A percentile compares a stretch with the other conserved stretches of the same genome.
phyloP scores from a whole-genome alignment of 805 yeast species.

The Metschnikowia kunwiensis region DNA sequence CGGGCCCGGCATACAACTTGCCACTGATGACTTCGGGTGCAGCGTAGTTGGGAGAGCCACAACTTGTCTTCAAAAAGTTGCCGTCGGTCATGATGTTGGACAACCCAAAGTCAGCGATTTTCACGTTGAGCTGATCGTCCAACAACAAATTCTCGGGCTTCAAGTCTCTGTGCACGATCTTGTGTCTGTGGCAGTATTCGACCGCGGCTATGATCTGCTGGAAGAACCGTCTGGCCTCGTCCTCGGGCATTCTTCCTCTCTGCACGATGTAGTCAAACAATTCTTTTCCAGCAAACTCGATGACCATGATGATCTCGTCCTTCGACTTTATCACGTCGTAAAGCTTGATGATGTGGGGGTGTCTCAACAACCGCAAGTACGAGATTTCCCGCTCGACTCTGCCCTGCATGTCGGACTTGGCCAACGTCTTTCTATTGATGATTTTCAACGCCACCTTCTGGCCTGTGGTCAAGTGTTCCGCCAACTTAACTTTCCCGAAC shows the following conservation, averaged over 20 bases:
- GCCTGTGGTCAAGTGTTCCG: slow-evolving; percentile 85
- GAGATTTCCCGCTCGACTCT: slow-evolving; percentile 92
- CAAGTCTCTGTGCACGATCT: slow-evolving; percentile 93
- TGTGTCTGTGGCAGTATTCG: slow-evolving; percentile 93
- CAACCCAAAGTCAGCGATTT: slow-evolving; percentile 94
- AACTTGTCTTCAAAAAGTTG: slow-evolving; percentile 86
- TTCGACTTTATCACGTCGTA: slow-evolving; percentile 94
- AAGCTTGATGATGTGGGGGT: slow-evolving; percentile 92
- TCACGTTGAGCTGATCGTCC: slow-evolving; percentile 87
- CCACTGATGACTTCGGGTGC: slow-evolving; percentile 97
- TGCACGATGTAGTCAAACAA: slow-evolving; percentile 94
- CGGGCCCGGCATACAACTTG: slow-evolving; percentile 94
- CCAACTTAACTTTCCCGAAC: slow-evolving; percentile 91
- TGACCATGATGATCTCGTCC: slow-evolving; percentile 96
- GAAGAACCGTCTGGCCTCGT: slow-evolving; percentile 88
- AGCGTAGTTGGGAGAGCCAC: slow-evolving; percentile 97
- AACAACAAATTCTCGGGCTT: slow-evolving; percentile 91
- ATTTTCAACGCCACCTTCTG: slow-evolving; percentile 91
- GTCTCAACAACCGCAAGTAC: slow-evolving; percentile 80
- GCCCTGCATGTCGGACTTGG: slow-evolving; percentile 96
- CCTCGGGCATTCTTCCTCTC: slow-evolving; percentile 87
- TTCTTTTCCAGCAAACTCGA: slow-evolving; percentile 96
- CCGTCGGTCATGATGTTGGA: slow-evolving; percentile 98
- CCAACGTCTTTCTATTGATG: slow-evolving; percentile 86
- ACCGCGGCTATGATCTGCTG: slow-evolving; percentile 97